Base-by-base conservation (phyloP, 2,329 filamentous ascomycete genomes). In the Fonsecaea nubica region DNA sequence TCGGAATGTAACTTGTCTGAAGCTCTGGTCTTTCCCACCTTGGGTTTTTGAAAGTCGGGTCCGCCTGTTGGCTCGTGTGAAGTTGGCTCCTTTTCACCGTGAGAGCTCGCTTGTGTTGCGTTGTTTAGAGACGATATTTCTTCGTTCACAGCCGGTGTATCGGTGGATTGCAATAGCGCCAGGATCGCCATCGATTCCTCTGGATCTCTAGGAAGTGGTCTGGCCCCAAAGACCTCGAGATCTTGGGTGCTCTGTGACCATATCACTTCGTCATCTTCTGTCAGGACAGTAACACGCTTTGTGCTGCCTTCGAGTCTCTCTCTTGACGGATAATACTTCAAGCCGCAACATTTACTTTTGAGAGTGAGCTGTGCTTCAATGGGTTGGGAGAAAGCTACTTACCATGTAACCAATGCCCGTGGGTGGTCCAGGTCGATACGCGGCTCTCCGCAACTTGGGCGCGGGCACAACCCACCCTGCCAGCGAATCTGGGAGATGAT, bases 181-280 rank as follows among this genome's bases (percentile, higher is more conserved):
- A 50, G 45, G 10, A 50, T 25, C 2, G 45, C 45, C 9, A 2
- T 9, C 21, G 18, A 12, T 50, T 50, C 45, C 8, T 50, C 45
- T 25, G 45, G 45, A 10, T 50, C 45, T 21, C 12, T 25, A 4
- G 45, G 45, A 6, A 25, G 21, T 3, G 45, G 18, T 25, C 45
- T 50, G 21, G 45, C 45, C 10, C 45, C 45, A 9, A 50, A 50
- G 1, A 50, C 3, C 9, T 50, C 45, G 8, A 50, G 45, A 25
- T 50, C 45, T 50, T 50, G 18, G 25, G 45, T 50, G 12, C 21
- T 50, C 18, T 50, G 45, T 50, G 45, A 50, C 45, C 45, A 50
- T 13, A 25, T 25, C 21, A 50, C 45, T 25, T 50, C 21, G 5
- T 50, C 45, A 21, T 50, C 45, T 50, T 50, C 45, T 50, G 45